phyloP scores from a whole-genome alignment of 2,329 filamentous ascomycete species.

The Aspergillus candidus region DNA sequence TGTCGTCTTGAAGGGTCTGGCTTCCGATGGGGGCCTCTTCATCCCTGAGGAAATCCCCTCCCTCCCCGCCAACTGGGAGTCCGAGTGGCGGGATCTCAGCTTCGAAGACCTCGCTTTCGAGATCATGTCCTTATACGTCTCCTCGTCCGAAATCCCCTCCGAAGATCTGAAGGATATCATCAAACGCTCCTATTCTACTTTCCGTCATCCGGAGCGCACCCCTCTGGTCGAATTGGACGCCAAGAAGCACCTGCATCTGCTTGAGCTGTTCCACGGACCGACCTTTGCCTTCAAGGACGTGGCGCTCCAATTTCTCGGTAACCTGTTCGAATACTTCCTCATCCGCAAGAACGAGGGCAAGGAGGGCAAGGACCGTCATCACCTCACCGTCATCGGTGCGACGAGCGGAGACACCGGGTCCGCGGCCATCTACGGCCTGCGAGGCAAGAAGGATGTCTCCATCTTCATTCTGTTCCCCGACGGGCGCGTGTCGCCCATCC shows the following conservation, averaged over 20 bases:
- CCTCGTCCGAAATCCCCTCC: constrained; percentile 70
- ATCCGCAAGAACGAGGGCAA: constrained; percentile 41
- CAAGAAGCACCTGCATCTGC: constrained; percentile 66
- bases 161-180: constrained; percentile 79
- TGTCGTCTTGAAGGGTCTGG: constrained; percentile 82
- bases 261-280: constrained; percentile 94
- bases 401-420: constrained; percentile 86
- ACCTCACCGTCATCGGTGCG: constrained; percentile 79
- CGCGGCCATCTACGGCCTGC: constrained; percentile 88
- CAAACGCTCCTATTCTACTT: constrained; percentile 78
- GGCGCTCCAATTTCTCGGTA: constrained; percentile 90
- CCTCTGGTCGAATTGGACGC: constrained; percentile 72
- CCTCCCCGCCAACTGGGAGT: constrained; percentile 17
- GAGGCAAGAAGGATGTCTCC: constrained; percentile 94
- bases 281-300: constrained; percentile 96
- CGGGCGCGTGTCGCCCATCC: constrained; percentile 82
- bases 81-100: constrained; percentile 22
- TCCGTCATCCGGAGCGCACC: constrained; percentile 71
- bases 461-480: constrained; percentile 93
- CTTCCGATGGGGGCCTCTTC: constrained; percentile 80
- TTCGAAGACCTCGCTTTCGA: constrained; percentile 48
- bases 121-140: constrained; percentile 84
- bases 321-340: constrained; percentile 60
- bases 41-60: constrained; percentile 58
- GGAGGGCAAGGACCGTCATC: constrained; percentile 57